Conservation (phyloP, 345 rosid species). For the Ricinus communis region DNA sequence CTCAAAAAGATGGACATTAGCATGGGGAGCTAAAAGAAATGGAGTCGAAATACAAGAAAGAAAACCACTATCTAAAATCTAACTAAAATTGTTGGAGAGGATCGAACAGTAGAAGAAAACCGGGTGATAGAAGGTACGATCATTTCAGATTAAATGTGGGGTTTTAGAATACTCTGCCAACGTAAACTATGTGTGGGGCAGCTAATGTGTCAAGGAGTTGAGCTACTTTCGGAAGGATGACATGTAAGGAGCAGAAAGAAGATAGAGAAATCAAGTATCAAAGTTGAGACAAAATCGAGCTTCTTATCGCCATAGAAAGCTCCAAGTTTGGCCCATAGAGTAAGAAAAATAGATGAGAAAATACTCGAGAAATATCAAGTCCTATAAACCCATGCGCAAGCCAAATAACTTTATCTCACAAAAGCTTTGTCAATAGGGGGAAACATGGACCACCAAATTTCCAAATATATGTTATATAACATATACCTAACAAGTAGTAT, state of each 20-base stretch:
- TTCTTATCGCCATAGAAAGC: background rate
- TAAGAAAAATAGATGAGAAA: background rate
- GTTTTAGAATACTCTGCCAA: background rate
- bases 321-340: background rate
- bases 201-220: background rate
- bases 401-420: background rate
- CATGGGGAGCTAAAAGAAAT: background rate
- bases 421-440: background rate
- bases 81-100: background rate
- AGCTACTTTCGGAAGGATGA: background rate
- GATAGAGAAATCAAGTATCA: background rate
- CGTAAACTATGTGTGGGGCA: too few species aligned
- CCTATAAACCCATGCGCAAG: background rate
- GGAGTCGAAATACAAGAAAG: too few species aligned
- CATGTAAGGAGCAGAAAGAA: background rate
- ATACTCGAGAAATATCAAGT: background rate
- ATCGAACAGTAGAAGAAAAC: too few species aligned
- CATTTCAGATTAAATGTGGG: background rate
- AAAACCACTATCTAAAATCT: background rate
- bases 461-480: background rate
- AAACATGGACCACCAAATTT: background rate
- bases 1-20: background rate
- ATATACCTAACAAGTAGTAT: too few species aligned
- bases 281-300: background rate
- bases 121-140: background rate